Conservation (phyloP, 306 rosid species). For the Mucuna pruriens region DNA sequence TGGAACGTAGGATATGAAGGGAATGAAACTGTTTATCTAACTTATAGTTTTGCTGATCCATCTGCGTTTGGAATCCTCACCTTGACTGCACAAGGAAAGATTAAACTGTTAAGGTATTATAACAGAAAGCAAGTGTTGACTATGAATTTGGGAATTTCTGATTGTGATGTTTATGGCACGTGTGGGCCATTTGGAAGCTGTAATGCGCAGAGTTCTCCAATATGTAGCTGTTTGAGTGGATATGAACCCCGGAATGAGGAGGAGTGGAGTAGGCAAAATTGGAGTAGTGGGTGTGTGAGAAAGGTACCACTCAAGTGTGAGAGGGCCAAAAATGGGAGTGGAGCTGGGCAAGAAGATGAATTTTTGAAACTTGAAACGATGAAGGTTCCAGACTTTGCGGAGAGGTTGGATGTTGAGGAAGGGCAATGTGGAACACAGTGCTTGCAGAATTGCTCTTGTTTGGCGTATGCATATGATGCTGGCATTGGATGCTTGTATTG, state of each 20-base stretch:
- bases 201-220: conserved; percentile 13
- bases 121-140: neutral
- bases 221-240: conserved; percentile 58
- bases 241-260: conserved; percentile 40
- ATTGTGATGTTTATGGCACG: conserved; percentile 43
- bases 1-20: conserved; percentile 29
- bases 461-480: conserved; percentile 47
- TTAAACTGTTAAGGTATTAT: neutral
- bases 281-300: conserved; percentile 57
- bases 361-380: conserved; percentile 37
- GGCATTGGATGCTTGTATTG: conserved; percentile 54
- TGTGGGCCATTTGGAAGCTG: conserved; percentile 62
- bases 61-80: neutral
- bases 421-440: conserved; percentile 31
- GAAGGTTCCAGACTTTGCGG: conserved; percentile 51
- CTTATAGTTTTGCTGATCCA: conserved; percentile 6
- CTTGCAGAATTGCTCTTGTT: conserved; percentile 49
- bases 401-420: conserved; percentile 32
- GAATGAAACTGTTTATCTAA: conserved; percentile 45
- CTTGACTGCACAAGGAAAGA: conserved; percentile 44
- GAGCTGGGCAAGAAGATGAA: conserved; percentile 29
- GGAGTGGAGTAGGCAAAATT: conserved; percentile 49
- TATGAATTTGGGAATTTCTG: neutral
- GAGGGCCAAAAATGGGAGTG: conserved; percentile 28
- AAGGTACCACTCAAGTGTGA: conserved; percentile 39